These are phyloP conservation scores for Penicillium palitans DNA, from an alignment of 2,329 filamentous ascomycete genomes.

Conservation along the genomic window DNA sequence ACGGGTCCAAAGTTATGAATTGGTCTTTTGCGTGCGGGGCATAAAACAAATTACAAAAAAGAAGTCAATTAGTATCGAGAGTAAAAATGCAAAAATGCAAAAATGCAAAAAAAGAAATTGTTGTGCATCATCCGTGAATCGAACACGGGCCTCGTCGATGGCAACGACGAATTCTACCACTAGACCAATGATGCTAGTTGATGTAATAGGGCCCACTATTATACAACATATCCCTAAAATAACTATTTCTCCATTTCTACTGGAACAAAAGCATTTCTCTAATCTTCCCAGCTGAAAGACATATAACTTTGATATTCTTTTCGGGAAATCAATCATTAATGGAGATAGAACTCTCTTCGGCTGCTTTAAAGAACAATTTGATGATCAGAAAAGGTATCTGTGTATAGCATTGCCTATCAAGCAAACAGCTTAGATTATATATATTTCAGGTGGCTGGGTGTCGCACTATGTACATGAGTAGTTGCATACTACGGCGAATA, in stretches of 20 bases:
- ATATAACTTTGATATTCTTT: background rate
- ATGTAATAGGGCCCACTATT: background rate
- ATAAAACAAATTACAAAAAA: background rate
- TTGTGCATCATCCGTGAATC: constrained; percentile 49
- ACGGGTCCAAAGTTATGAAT: too few relatives aligned
- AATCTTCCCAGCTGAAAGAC: too few relatives aligned
- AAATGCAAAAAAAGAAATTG: constrained; percentile 12
- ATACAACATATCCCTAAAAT: background rate
- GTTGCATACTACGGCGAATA: background rate
- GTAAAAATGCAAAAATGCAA: background rate
- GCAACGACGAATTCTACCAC: constrained; percentile 43
- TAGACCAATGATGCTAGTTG: constrained; percentile 43
- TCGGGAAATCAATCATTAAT: rapidly evolving
- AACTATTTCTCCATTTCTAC: rapidly evolving
- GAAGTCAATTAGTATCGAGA: background rate
- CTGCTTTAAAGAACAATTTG: background rate
- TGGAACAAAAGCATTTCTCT: background rate
- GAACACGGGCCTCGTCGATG: constrained; percentile 50
- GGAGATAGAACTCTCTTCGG: background rate
- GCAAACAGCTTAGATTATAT: background rate
- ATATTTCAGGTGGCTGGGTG: background rate
- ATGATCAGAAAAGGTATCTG: background rate
- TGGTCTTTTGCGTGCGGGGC: background rate
- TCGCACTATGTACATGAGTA: too few relatives aligned
- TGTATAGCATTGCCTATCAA: background rate